Percentiles rank a stretch among this genome's conserved stretches.
phyloP scores from a whole-genome alignment of 495 filamentous ascomycete genomes.

The Aspergillus biplanus region DNA sequence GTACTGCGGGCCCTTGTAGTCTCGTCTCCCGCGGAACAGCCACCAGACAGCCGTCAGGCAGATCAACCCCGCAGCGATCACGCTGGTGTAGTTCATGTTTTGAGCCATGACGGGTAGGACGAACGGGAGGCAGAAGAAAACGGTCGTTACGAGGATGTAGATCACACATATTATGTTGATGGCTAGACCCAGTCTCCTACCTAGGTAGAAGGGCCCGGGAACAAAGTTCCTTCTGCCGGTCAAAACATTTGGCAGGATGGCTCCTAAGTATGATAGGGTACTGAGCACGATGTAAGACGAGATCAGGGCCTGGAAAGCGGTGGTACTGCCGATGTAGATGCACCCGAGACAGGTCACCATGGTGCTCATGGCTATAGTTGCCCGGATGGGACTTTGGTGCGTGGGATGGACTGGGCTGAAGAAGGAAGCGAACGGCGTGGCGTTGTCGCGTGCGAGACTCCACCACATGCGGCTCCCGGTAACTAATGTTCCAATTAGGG shows the following conservation, averaged over 20 bases:
- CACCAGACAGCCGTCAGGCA: constrained; percentile 2
- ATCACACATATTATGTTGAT: constrained; percentile 62
- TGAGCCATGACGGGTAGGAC: constrained; percentile 54
- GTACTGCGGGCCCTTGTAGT: constrained; percentile 11
- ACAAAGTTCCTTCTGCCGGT: constrained; percentile 60
- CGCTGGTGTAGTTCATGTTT: constrained; percentile 73
- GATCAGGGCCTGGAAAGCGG: constrained; percentile 74
- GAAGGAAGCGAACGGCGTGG: constrained; percentile 47
- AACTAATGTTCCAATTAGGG: constrained; percentile 67
- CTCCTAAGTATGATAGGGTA: constrained; percentile 72
- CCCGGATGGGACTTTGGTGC: constrained; percentile 65
- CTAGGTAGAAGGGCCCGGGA: constrained; percentile 70
- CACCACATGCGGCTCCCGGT: constrained; percentile 79
- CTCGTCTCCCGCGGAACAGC: background rate
- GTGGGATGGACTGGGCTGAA: constrained; percentile 43
- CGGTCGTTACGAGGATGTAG: constrained; percentile 70
- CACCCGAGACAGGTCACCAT: constrained; percentile 69
- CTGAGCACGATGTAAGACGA: constrained; percentile 75
- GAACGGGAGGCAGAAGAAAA: constrained; percentile 81
- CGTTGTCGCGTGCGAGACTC: constrained; percentile 76
- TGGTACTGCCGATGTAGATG: constrained; percentile 72
- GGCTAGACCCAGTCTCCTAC: constrained; percentile 55
- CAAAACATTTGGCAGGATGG: constrained; percentile 75
- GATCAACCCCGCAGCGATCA: constrained; percentile 53
- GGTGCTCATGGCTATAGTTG: constrained; percentile 63